Evolutionary conservation across 805 yeast species (phyloP).

Genomic region (Ogataea trehaloabstinens): DNA sequence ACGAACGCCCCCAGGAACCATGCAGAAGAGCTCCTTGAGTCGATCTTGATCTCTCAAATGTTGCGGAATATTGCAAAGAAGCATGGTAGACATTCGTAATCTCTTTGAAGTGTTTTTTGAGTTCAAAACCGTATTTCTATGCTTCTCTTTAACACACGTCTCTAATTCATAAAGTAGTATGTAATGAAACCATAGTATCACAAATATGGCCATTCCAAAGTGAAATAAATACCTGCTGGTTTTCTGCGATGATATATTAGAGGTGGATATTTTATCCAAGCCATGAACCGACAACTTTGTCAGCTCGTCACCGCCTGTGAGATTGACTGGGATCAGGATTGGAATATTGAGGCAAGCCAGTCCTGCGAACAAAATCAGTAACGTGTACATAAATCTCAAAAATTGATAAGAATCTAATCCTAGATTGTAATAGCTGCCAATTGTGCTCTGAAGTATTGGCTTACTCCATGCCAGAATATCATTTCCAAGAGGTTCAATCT

Average conservation of each 20-base stretch:
- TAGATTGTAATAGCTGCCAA: conserved; percentile 43
- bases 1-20: conserved; percentile 53
- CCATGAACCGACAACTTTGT: conserved; percentile 35
- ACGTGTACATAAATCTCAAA: conserved; percentile 54
- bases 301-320: conserved; percentile 34
- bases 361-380: conserved; percentile 49
- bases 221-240: conserved; percentile 57
- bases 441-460: conserved; percentile 36
- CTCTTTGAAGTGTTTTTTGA: conserved; percentile 17
- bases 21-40: conserved; percentile 32
- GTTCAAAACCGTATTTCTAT: conserved; percentile 36
- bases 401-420: conserved; percentile 80
- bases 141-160: conserved; percentile 47
- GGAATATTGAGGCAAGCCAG: conserved; percentile 57
- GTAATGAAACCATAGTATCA: conserved; percentile 55
- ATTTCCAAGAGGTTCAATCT: conserved; percentile 37
- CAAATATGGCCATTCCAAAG: conserved; percentile 53
- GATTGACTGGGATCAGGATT: conserved; percentile 63
- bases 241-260: conserved; percentile 59
- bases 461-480: conserved; percentile 58
- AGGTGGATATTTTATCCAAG: conserved; percentile 67
- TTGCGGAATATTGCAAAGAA: conserved; percentile 46
- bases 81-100: conserved; percentile 28
- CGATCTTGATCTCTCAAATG: conserved; percentile 26
- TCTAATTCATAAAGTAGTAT: conserved; percentile 56